phyloP scores from a whole-genome alignment of 139 green algal species.

The Coelastrella sp. region DNA sequence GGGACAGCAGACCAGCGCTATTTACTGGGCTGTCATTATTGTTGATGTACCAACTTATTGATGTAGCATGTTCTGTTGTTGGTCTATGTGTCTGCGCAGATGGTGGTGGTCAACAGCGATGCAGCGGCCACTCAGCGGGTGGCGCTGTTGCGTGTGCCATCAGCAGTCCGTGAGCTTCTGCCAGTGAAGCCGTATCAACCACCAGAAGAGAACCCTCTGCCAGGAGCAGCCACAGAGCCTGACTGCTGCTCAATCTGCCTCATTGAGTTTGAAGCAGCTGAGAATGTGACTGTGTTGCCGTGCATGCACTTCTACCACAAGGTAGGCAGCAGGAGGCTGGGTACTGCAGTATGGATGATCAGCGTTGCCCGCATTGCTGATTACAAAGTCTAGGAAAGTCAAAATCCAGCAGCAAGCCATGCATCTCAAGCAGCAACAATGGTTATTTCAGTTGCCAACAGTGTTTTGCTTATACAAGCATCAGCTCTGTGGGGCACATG shows the following conservation, averaged over 20 bases:
- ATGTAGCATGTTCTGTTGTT: neutral
- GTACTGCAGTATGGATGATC: too few species aligned
- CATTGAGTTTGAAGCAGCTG: conserved; percentile 56
- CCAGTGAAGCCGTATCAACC: conserved; percentile 45
- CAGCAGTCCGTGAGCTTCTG: conserved; percentile 38
- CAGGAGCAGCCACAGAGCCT: conserved; percentile 29
- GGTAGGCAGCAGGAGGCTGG: neutral
- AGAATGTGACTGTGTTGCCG: conserved; percentile 55
- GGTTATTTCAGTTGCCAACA: too few species aligned
- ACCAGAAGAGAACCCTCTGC: conserved; percentile 17
- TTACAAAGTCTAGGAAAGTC: too few species aligned
- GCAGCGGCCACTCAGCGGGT: neutral
- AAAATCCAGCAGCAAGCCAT: too few species aligned
- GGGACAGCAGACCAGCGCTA: too few species aligned
- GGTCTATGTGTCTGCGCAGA: neutral
- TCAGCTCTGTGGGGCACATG: too few species aligned
- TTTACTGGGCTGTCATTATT: too few species aligned
- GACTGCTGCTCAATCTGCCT: conserved; percentile 60
- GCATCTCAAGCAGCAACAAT: too few species aligned
- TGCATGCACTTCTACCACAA: conserved; percentile 51
- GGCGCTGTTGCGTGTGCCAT: conserved; percentile 21
- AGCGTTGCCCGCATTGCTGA: too few species aligned
- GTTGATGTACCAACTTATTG: too few species aligned
- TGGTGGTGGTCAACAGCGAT: neutral
- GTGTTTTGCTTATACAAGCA: too few species aligned